phyloP scores from a whole-genome alignment of 495 filamentous ascomycete species.

The Penicillium cosmopolitanum region DNA sequence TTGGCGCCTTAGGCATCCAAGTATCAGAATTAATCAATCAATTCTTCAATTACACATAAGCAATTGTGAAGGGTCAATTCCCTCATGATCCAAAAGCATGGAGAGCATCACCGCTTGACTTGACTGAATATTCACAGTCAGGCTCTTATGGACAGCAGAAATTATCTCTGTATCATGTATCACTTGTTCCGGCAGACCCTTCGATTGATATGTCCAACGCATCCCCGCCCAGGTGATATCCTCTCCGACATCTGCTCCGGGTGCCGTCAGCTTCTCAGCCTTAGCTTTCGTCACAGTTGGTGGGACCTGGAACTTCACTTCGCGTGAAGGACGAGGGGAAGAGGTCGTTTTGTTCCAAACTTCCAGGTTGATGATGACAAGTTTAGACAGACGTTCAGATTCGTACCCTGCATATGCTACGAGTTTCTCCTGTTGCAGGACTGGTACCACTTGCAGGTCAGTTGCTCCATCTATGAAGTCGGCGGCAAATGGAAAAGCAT shows the following conservation, averaged over 20 bases:
- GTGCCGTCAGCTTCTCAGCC: not conserved
- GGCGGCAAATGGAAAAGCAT: not conserved
- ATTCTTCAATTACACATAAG: too few relatives aligned
- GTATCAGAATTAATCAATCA: too few relatives aligned
- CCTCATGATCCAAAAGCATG: too few relatives aligned
- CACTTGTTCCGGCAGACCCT: not conserved
- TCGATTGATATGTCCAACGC: not conserved
- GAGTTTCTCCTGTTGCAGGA: not conserved
- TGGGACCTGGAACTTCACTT: not conserved
- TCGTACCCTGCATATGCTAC: not conserved
- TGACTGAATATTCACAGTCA: not conserved
- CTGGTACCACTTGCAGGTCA: not conserved
- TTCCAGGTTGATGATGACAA: not conserved
- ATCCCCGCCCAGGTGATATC: not conserved
- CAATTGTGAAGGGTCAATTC: too few relatives aligned
- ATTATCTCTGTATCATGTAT: not conserved
- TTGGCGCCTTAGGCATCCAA: too few relatives aligned
- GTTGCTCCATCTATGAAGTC: not conserved
- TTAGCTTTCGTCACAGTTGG: not conserved
- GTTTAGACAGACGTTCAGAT: not conserved
- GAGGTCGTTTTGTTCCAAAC: not conserved
- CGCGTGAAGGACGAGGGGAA: not conserved
- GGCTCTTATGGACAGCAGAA: not conserved
- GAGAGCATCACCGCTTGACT: not conserved
- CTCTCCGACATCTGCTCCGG: not conserved